phyloP scores from a whole-genome alignment of 2,329 filamentous ascomycete genomes.

The Trichoderma citrinoviride region DNA sequence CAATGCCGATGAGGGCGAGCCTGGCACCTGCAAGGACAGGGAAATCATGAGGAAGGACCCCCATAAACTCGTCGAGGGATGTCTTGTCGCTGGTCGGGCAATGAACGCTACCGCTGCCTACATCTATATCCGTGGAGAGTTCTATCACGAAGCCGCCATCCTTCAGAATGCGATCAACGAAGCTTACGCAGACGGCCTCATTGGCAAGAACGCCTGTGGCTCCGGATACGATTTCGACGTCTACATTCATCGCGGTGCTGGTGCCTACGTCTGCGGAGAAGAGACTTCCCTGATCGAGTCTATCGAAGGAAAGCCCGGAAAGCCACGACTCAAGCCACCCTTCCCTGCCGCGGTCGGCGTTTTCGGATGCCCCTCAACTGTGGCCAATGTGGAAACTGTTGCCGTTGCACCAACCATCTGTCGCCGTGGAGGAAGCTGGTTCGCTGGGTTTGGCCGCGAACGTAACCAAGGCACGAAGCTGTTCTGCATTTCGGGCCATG shows the following conservation, averaged over 20 bases:
- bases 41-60: constrained; percentile 99
- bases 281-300: constrained; percentile 98
- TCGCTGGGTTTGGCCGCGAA: constrained; percentile 89
- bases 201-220: constrained; percentile 97
- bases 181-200: constrained; percentile 88
- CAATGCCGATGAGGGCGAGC: constrained; percentile 98
- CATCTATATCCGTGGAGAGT: constrained; percentile 99
- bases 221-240: constrained; percentile 98
- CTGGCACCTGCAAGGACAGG: constrained; percentile 98
- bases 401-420: constrained; percentile 95
- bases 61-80: constrained; percentile 97
- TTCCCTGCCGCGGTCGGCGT: constrained; percentile 97
- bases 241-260: constrained; percentile 92
- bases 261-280: constrained; percentile 96
- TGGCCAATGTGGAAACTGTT: constrained; percentile 96
- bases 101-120: constrained; percentile 99
- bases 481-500: constrained; percentile 96
- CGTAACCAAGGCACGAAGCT: constrained; percentile 97
- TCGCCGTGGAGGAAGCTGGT: constrained; percentile 89
- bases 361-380: constrained; percentile 96
- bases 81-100: constrained; percentile 88
- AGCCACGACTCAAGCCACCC: constrained; percentile 96
- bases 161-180: constrained; percentile 96
- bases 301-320: constrained; percentile 96
- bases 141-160: constrained; percentile 91